Base-by-base conservation (phyloP, 73 alveolate genomes). In the Paramecium bursaria region DNA sequence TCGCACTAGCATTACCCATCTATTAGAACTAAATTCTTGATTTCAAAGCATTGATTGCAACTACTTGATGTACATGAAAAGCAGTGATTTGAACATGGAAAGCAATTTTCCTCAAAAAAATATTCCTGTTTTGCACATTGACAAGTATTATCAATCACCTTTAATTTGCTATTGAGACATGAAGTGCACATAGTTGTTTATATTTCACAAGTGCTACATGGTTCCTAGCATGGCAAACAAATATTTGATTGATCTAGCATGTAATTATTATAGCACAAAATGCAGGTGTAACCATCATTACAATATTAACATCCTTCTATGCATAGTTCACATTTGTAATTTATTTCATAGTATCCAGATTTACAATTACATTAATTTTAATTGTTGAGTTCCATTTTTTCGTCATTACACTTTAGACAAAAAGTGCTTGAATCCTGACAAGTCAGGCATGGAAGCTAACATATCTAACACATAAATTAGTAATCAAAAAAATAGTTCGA, bases 381-480 rank as follows among this genome's bases (percentile, higher is more conserved):
- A 27, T 57, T 44, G 15, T 7, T 1, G 15, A 48, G 31, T 1
- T 3, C 2, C 9, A 10, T 9, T 29, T 50, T 29, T 29, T 57
- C 21, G 3, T 17, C 2, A 3, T 29, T 57, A 30, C 76, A 57
- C 17, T 26, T 10, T 1, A 27, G 17, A 15, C 76, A 57, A n/a
- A n/a, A n/a, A n/a, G n/a, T n/a, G n/a, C n/a, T n/a, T 51, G 23
- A 22, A 51, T 19, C 15, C 35, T 26, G 27, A 0, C 74, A 51
- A 2, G 74, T 51, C 2, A 19, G 6, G 27, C 74, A 51, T 51
- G 74, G 74, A 51, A 22, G n/a, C 23, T 51, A n/a, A 21, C 74
- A 51, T 51, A 11, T n/a, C 27, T 10, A 25, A 51, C 74, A 51
- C 10, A 21, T 21, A 21, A 17, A 19, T 11, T 33, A 51, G 10